Evolutionary conservation across 495 filamentous ascomycete species (phyloP).

Genomic region (Bombardia bombarda): DNA sequence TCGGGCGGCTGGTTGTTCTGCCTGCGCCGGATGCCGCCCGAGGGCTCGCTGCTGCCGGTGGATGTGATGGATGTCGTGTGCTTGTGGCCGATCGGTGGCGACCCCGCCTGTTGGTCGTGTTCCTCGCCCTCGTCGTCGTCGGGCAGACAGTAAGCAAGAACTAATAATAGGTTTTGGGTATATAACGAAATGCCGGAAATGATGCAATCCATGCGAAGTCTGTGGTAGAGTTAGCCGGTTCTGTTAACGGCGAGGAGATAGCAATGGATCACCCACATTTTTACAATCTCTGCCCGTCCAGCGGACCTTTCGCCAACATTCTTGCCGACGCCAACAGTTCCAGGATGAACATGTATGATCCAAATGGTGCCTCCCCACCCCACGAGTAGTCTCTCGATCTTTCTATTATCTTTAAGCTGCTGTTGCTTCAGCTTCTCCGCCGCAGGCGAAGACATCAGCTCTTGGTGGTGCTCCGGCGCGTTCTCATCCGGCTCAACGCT

Average conservation of each 20-base stretch:
- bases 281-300: slow-evolving; percentile 79
- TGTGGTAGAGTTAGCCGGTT: slow-evolving; percentile 32
- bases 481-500: slow-evolving; percentile 51
- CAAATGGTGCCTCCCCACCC: slow-evolving; percentile 95
- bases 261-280: slow-evolving; percentile 56
- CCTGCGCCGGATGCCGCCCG: slow-evolving; percentile 53
- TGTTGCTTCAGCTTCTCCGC: slow-evolving; percentile 37
- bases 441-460: slow-evolving; percentile 31
- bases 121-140: slow-evolving; percentile 52
- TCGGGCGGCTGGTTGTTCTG: slow-evolving; percentile 77
- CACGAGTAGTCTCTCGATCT: slow-evolving; percentile 72
- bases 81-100: slow-evolving; percentile 20
- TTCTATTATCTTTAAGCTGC: slow-evolving; percentile 33
- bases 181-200: slow-evolving; percentile 96
- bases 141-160: slow-evolving; percentile 78
- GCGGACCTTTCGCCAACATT: slow-evolving; percentile 61
- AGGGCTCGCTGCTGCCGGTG: slow-evolving; percentile 43
- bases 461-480: slow-evolving; percentile 29
- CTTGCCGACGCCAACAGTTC: slow-evolving; percentile 58
- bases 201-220: slow-evolving; percentile 90
- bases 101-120: slow-evolving; percentile 3
- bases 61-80: slow-evolving; percentile 31
- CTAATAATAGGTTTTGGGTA: slow-evolving; percentile 80
- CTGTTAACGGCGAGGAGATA: neutral
- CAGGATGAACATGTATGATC: slow-evolving; percentile 85